Base-by-base conservation (phyloP, 2,329 filamentous ascomycete species). In the Trematosphaeria pertusa region DNA sequence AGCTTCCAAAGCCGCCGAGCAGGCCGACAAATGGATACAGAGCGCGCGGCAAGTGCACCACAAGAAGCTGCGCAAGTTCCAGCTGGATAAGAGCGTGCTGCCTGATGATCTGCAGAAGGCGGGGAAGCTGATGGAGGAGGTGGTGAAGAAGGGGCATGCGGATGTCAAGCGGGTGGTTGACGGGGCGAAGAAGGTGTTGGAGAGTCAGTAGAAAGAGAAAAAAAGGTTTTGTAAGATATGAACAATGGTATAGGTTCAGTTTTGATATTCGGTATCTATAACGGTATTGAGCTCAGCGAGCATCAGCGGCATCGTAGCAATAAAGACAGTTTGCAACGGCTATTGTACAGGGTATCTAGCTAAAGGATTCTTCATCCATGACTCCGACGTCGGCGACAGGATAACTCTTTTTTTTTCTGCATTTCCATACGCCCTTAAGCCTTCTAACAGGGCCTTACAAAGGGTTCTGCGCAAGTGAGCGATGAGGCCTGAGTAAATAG, bases 31-130 rank as follows among this genome's bases (percentile, higher is more conserved):
- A 32, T 65, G 54, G 33, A 66, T 80, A 26, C 68, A 74, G 31
- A 72, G 72, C 50, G 78, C 76, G 15, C 62, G 78, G 36, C 71
- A 71, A 20, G 72, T 72, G 38, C 76, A 79, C 54, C 76, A 80
- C 50, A 80, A 79, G 70, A 77, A 73, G 58, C 36, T 79, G 42
- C 62, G 76, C 37, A 73, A 73, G 28, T 72, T 74, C 55, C 67
- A 76, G 55, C 36, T 77, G 44, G 70, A 66, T 9, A 75, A 70
- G 53, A 67, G 56, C 5, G 76, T 75, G 24, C 56, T 75, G 36
- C 76, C 76, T 40, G 78, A 81, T 56, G 76, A 80, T 58, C 44
- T 78, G 46, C 75, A 77, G 51, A 79, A 78, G 61, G 77, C 77
- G 11, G 69, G 70, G 22, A 71, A 71, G 57, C 50, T 63, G 56